Evolutionary conservation across 176 grass and related monocot genomes (phyloP).

Genomic region (Poa pratensis): DNA sequence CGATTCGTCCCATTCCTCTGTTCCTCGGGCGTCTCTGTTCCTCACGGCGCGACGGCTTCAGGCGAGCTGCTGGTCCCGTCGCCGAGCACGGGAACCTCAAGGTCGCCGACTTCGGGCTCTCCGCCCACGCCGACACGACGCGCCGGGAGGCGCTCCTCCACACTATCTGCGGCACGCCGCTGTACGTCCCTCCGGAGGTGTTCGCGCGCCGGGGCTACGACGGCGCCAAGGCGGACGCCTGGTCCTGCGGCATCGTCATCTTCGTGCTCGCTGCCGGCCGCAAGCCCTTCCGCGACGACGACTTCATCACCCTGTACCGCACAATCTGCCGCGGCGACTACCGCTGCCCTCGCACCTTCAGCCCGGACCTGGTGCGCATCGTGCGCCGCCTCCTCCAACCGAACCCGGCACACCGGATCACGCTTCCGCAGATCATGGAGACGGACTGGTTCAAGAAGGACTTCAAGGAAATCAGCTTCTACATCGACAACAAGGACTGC

Average conservation of each 20-base stretch:
- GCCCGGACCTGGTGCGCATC: conserved; percentile 36
- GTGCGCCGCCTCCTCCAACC: conserved; percentile 49
- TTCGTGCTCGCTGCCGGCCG: conserved; percentile 53
- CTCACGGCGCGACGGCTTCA: too few species aligned
- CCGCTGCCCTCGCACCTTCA: conserved; percentile 52
- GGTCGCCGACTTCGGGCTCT: conserved; percentile 72
- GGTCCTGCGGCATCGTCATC: conserved; percentile 67
- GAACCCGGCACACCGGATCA: conserved; percentile 40
- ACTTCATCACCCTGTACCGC: conserved; percentile 39
- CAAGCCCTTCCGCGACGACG: conserved; percentile 47
- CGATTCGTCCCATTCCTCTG: too few species aligned
- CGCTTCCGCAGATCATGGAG: conserved; percentile 56
- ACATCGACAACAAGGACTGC: conserved; percentile 57
- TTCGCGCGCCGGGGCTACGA: conserved; percentile 56
- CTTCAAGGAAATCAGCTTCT: conserved; percentile 60
- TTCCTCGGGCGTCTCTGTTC: too few species aligned
- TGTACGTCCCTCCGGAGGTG: conserved; percentile 53
- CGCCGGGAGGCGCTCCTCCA: conserved; percentile 53
- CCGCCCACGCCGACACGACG: conserved; percentile 51
- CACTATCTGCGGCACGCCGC: conserved; percentile 61
- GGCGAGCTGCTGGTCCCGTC: too few species aligned
- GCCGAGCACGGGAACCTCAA: conserved; percentile 70
- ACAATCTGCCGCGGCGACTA: conserved; percentile 51
- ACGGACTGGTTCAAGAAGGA: conserved; percentile 61
- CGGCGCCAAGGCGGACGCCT: conserved; percentile 55